Conservation (phyloP, 2,329 filamentous ascomycete genomes). For the Penicillium sclerotigenum region DNA sequence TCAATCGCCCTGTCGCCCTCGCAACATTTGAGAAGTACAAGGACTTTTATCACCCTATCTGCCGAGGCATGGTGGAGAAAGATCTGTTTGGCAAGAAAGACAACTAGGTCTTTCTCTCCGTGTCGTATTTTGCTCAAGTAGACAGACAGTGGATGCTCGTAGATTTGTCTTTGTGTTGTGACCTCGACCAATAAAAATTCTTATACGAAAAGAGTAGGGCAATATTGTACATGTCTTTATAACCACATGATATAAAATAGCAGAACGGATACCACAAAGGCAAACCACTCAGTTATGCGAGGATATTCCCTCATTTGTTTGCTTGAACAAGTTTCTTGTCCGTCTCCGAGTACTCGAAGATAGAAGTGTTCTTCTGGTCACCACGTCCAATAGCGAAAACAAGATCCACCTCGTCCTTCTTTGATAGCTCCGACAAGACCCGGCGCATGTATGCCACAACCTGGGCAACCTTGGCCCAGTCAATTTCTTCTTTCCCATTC, state of each 20-base stretch:
- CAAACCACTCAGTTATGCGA: neutral
- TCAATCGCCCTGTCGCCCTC: constrained; percentile 71
- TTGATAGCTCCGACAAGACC: constrained; percentile 54
- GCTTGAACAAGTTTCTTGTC: constrained; percentile 42
- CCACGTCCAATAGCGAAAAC: constrained; percentile 49
- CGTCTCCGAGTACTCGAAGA: constrained; percentile 35
- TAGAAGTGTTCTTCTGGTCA: constrained; percentile 32
- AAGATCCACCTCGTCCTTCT: constrained; percentile 53
- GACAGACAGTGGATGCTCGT: neutral
- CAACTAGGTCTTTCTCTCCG: neutral
- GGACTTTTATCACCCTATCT: constrained; percentile 96
- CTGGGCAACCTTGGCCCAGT: constrained; percentile 58
- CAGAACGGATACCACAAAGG: neutral
- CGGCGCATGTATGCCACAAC: constrained; percentile 64
- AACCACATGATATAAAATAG: constrained; percentile 1
- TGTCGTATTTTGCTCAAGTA: neutral
- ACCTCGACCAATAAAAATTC: neutral
- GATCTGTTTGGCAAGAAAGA: constrained; percentile 58
- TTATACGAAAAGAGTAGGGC: constrained; percentile 1
- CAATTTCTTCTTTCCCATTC: constrained; percentile 48
- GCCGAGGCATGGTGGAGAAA: constrained; percentile 80
- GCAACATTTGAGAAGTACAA: constrained; percentile 82
- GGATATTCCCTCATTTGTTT: constrained; percentile 16
- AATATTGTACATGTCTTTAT: constrained; percentile 16
- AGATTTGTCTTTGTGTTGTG: neutral